A percentile compares a stretch with the other conserved stretches of the same genome.
These are phyloP conservation scores for Exidia glandulosa DNA, from an alignment of 768 basidiomycete genomes.

Conservation along the genomic window DNA sequence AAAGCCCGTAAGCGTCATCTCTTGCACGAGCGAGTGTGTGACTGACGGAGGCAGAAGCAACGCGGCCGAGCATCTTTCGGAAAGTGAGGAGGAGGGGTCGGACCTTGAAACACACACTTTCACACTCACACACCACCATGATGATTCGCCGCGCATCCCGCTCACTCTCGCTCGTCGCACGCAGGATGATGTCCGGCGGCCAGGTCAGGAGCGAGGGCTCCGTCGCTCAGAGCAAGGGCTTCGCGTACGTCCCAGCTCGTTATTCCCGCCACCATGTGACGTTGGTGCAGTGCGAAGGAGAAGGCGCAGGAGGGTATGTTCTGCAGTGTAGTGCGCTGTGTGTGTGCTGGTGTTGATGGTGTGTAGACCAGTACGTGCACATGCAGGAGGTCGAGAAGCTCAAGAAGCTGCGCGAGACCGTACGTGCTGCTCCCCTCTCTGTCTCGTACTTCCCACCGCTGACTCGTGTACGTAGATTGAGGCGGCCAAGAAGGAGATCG, in stretches of 20 bases:
- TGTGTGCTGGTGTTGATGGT: slow-evolving; percentile 5
- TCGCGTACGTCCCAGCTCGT: slow-evolving; percentile 34
- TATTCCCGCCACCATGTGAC: slow-evolving; percentile 7
- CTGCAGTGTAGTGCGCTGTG: slow-evolving; percentile 8
- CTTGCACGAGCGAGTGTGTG: not conserved
- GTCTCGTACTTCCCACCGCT: not conserved
- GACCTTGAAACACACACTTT: not conserved
- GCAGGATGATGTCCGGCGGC: not conserved
- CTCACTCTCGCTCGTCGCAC: not conserved
- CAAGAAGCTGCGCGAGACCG: slow-evolving; percentile 47
- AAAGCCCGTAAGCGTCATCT: too few relatives aligned
- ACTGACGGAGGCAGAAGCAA: slow-evolving; percentile 34
- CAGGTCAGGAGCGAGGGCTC: slow-evolving; percentile 32
- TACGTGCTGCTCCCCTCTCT: slow-evolving; percentile 17
- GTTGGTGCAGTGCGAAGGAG: slow-evolving; percentile 48
- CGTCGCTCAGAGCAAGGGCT: slow-evolving; percentile 51
- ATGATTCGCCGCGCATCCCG: not conserved
- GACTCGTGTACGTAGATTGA: slow-evolving; percentile 14
- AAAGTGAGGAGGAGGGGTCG: slow-evolving; percentile 20
- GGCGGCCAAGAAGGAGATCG: slow-evolving; percentile 21
- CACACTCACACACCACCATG: not conserved
- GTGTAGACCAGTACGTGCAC: slow-evolving; percentile 52
- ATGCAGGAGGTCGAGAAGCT: slow-evolving; percentile 47
- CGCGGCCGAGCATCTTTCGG: slow-evolving; percentile 48
- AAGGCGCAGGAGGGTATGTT: slow-evolving; percentile 52